A percentile compares a stretch with the other conserved stretches of the same genome.
Evolutionary conservation across 1,284 basidiomycete species (phyloP).

Genomic region (Irpex sp.): DNA sequence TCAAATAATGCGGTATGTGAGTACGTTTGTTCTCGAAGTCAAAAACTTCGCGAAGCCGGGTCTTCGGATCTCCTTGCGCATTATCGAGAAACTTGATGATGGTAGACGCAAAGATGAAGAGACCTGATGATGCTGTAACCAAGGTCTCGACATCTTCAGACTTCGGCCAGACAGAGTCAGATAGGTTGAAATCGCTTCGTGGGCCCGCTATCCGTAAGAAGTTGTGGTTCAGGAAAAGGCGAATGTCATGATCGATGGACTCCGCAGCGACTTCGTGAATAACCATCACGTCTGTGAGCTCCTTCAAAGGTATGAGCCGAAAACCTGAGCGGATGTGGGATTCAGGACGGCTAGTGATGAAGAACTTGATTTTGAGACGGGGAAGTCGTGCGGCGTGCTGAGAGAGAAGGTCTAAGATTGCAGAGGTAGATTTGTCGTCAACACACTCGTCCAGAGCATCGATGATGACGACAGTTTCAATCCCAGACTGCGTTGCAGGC

Average conservation of each 20-base stretch:
- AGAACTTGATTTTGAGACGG: constrained; percentile 11
- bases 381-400: not conserved
- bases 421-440: constrained; percentile 8
- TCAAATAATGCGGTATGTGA: not conserved
- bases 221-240: not conserved
- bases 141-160: not conserved
- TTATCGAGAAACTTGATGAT: constrained; percentile 1
- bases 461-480: constrained; percentile 14
- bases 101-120: constrained; percentile 3
- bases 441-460: constrained; percentile 26
- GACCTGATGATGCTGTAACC: not conserved
- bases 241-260: not conserved
- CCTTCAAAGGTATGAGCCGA: not conserved
- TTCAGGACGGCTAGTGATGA: constrained; percentile 26
- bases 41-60: not conserved
- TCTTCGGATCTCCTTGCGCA: not conserved
- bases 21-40: too few relatives aligned
- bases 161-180: not conserved
- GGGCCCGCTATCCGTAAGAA: not conserved
- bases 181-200: not conserved
- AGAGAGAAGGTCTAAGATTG: constrained; percentile 15
- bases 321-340: constrained; percentile 15
- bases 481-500: not conserved
- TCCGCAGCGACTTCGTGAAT: not conserved
- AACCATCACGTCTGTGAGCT: not conserved